Conservation (phyloP, 805 yeast genomes). For the Starmerella cellae region DNA sequence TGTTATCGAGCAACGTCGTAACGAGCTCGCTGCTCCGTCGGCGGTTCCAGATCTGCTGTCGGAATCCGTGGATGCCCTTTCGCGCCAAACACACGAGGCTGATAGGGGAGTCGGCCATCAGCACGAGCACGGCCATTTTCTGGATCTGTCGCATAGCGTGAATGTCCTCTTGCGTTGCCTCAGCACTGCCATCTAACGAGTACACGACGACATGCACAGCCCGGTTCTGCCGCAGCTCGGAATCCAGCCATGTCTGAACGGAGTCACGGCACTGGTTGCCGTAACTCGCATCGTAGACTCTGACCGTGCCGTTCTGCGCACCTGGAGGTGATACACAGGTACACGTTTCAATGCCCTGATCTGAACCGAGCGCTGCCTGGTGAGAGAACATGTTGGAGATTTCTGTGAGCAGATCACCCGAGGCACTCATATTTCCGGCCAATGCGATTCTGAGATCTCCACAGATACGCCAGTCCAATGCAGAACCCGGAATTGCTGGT, state of each 20-base stretch:
- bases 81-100: background rate
- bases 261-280: background rate
- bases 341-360: constrained; percentile 1
- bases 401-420: background rate
- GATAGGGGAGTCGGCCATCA: background rate
- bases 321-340: constrained; percentile 4
- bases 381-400: background rate
- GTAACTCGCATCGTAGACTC: background rate
- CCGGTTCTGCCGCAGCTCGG: constrained; percentile 1
- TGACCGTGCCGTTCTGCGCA: constrained; percentile 5
- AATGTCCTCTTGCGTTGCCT: constrained; percentile 2
- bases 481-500: too few species aligned
- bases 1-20: background rate
- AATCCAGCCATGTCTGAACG: constrained; percentile 11
- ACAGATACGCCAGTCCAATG: too few species aligned
- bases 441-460: background rate
- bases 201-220: constrained; percentile 9
- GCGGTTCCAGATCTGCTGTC: constrained; percentile 7
- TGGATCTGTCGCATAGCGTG: constrained; percentile 4
- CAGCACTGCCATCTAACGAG: background rate
- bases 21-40: constrained; percentile 11
- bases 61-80: constrained; percentile 3
- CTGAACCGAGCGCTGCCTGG: background rate
- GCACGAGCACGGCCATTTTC: constrained; percentile 6
- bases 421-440: background rate